A percentile compares a stretch with the other conserved stretches of the same genome.
These are phyloP conservation scores for Artemisia argyi DNA, from an alignment of 129 eudicot genomes.

Conservation along the genomic window DNA sequence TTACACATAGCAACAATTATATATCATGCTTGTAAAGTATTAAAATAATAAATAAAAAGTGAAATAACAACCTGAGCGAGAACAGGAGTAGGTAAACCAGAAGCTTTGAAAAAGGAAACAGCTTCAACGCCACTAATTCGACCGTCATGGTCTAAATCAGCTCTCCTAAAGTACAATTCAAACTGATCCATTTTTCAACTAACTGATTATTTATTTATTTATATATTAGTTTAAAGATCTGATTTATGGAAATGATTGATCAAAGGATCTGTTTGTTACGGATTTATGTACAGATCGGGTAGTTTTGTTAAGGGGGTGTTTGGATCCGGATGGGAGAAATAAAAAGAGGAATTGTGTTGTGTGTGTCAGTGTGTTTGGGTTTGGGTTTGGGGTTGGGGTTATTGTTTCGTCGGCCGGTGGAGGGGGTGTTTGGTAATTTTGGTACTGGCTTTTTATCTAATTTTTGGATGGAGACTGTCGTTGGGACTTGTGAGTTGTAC, in stretches of 20 bases:
- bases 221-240: no score
- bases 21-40: no score
- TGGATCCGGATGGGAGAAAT: no score
- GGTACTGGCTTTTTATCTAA: not conserved
- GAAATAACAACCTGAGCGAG: conserved; percentile 74
- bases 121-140: conserved; percentile 90
- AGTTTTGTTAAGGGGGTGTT: no score
- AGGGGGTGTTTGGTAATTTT: not conserved
- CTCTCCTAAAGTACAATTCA: conserved; percentile 74
- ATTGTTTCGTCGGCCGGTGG: not conserved
- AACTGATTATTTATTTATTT: conserved; percentile 16
- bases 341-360: not conserved
- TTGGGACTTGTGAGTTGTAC: no score
- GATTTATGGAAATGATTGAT: no score
- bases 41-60: no score
- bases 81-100: conserved; percentile 71
- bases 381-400: not conserved
- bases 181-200: conserved; percentile 71
- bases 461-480: not conserved
- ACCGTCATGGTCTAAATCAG: conserved; percentile 96
- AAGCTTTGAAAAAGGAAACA: conserved; percentile 70
- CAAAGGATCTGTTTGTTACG: no score
- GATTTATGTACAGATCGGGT: no score
- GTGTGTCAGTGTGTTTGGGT: no score
- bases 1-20: no score